A percentile compares a stretch with the other conserved stretches of the same genome.
phyloP scores from a whole-genome alignment of 2,329 filamentous ascomycete species.

The Meredithiella fracta region DNA sequence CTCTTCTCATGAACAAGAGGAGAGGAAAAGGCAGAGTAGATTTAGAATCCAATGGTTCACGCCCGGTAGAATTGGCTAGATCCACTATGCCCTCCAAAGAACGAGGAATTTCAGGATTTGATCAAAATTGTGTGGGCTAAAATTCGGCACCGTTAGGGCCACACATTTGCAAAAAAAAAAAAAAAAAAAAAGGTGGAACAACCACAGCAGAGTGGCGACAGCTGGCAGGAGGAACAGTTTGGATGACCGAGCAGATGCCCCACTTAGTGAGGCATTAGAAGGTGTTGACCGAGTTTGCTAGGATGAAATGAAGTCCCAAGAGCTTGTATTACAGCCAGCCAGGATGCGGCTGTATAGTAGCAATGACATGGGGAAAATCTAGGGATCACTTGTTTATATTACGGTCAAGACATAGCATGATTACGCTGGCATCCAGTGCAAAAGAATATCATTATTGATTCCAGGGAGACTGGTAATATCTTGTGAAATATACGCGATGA shows the following conservation, averaged over 20 bases:
- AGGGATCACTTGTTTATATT: no score
- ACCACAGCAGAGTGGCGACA: neutral
- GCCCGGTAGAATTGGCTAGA: slow-evolving; percentile 14
- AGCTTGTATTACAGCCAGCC: no score
- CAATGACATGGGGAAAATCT: no score
- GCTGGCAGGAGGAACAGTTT: neutral
- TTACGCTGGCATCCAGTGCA: no score
- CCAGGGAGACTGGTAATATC: no score
- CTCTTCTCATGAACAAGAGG: slow-evolving; percentile 15
- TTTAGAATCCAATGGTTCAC: slow-evolving; percentile 14
- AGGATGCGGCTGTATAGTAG: no score
- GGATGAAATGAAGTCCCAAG: neutral
- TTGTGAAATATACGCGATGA: no score
- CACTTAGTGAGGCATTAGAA: slow-evolving; percentile 1
- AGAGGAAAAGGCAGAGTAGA: slow-evolving; percentile 14
- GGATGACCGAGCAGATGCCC: neutral
- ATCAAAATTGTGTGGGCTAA: slow-evolving; percentile 15
- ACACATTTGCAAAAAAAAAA: slow-evolving; percentile 14
- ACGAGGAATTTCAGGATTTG: slow-evolving; percentile 14
- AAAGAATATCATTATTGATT: no score
- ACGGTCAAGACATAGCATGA: no score
- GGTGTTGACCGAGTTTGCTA: neutral
- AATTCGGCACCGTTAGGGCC: slow-evolving; percentile 15
- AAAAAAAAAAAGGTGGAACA: slow-evolving; percentile 13
- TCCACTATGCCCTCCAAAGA: slow-evolving; percentile 14